Base-by-base conservation (phyloP, 129 eudicot species). In the Heracleum sosnowskyi region DNA sequence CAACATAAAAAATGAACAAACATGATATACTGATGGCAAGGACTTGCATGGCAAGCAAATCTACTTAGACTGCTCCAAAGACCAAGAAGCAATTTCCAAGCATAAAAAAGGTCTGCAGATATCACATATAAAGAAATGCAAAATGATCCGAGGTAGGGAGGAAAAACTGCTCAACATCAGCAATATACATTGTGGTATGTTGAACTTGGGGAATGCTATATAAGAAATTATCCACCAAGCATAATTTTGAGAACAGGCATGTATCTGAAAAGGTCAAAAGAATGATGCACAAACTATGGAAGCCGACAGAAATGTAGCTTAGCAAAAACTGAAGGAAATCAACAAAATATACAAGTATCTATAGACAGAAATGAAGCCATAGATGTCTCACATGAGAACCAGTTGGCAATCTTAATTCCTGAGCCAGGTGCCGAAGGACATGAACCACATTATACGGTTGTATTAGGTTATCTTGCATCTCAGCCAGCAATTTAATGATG, bases 361-460 rank as follows among this genome's bases (percentile, higher is more conserved):
- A 8, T 34, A 10, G 28, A 24, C 20, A 78, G 64, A 66, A 76
- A 71, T 63, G 74, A 80, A 69, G 51, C 17, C 80, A 70, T 91
- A 91, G 96, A 80, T 93, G 98, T 91, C 90, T 88, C 70, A 86
- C 81, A 70, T 75, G 79, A 41, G 91, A 84, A 75, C 93, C 86
- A 76, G 89, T 81, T 49, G 96, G 82, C 35, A 91, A 83, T 77
- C 89, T 93, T 87, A 91, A 73, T 82, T 91, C 98, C 53, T 96
- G 93, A 74, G 97, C 97, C 80, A 95, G 88, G 63, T 96, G 97
- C 86, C 87, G 98, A 82, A 95, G 92, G 55, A 95, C 89, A 62
- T 90, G 92, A 51, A 90, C 94, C 85, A 95, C 78, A 81, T 81
- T 85, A 53, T 78, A 79, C 22, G 97, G 94, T n/a, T 91, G 96